Base-by-base conservation (phyloP, 352 stramenopile genomes). In the Pythium rishiriense region DNA sequence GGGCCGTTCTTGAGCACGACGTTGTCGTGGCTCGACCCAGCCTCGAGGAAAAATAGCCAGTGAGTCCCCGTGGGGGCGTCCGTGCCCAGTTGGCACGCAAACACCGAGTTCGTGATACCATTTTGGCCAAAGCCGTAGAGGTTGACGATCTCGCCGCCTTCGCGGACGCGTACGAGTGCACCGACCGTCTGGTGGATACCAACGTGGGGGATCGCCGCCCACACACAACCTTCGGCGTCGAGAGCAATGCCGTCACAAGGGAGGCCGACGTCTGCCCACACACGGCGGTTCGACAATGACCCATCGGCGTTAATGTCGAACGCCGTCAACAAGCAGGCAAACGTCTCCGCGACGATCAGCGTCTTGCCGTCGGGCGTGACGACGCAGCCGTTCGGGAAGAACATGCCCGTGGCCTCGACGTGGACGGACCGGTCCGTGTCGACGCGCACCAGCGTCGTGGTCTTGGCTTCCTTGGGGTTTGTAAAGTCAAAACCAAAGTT, bases 331-430 rank as follows among this genome's bases (percentile, higher is more conserved):
- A 68, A 22, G 0, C 67, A 73, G 19, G 69, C 56, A 60, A 89
- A 89, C 19, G 83, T 90, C 68, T 91, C 83, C 25, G 72, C 81
- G 7, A 83, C 68, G 66, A 91, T 89, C 29, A 91, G 59, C 45
- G 81, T 91, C 70, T 83, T 89, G 35, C 79, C 81, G 46, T 91
- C 83, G 0, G 83, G 79, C 0, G 83, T 89, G 62, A 90, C 86
- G 14, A 91, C 81, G 24, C 68, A 68, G 12, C 83, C 83, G 52
- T 91, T 91, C n/a, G 83, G 83, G 45, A 90, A 91, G 52, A 91
- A 70, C 51, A 91, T 64, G 5, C 73, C 70, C 9, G 70, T 85
- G 0, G 83, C 68, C 24, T 87, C 79, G 24, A 91, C 81, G 0
- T 75, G 73, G 22, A 87, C 66, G 15, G 49, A 52, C 17, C 57